phyloP scores from a whole-genome alignment of 2,329 filamentous ascomycete species.

The Botrytis sinoallii region DNA sequence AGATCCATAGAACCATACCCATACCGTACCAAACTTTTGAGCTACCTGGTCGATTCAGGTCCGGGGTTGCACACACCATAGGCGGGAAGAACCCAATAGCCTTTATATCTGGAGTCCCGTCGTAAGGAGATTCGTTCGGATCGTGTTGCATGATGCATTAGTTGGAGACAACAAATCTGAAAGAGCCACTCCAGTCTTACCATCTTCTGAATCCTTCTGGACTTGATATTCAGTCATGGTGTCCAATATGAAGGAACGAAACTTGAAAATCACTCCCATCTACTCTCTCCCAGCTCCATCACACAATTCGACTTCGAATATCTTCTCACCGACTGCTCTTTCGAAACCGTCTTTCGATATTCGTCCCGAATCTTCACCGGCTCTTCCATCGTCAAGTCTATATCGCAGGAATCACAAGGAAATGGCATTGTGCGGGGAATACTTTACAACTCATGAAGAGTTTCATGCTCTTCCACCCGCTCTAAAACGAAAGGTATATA shows the following conservation, averaged over 20 bases:
- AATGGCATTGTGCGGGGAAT: conserved; percentile 31
- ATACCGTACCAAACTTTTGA: conserved; percentile 3
- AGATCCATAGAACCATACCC: conserved; percentile 4
- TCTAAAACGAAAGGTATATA: conserved; percentile 51
- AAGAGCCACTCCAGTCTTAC: conserved; percentile 8
- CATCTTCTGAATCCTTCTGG: conserved; percentile 13
- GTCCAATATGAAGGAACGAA: conserved; percentile 10
- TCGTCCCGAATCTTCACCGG: conserved; percentile 29
- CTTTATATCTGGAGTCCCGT: conserved; percentile 18
- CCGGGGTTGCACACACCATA: conserved; percentile 18
- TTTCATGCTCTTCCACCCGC: conserved; percentile 50
- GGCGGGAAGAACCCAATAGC: conserved; percentile 14
- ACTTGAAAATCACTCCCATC: conserved; percentile 20
- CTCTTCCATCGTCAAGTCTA: conserved; percentile 25
- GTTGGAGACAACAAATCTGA: conserved; percentile 19
- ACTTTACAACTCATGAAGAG: conserved; percentile 43
- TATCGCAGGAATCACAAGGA: conserved; percentile 36
- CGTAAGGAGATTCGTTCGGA: conserved; percentile 16
- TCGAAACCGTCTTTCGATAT: conserved; percentile 32
- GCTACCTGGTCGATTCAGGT: conserved; percentile 7
- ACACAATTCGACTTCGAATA: conserved; percentile 19
- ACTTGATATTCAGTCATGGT: conserved; percentile 13
- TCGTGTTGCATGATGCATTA: conserved; percentile 19
- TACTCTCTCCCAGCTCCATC: conserved; percentile 26
- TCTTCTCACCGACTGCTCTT: conserved; percentile 30